Evolutionary conservation across 345 rosid genomes (phyloP).

Genomic region (Citrus australasica): DNA sequence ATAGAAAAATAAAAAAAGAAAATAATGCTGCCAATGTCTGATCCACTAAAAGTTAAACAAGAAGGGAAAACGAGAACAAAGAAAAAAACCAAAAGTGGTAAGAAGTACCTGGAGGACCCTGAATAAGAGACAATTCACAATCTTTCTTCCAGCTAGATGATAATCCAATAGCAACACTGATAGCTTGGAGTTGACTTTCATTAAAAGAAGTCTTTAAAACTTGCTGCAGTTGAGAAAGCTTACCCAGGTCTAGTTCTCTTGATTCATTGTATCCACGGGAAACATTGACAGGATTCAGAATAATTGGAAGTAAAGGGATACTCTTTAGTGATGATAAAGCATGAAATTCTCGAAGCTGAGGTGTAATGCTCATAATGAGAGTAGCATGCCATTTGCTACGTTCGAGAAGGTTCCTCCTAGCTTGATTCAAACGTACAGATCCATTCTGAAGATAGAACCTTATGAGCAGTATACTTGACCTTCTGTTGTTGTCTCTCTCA

Average conservation of each 20-base stretch:
- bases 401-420: slow-evolving; percentile 82
- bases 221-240: slow-evolving; percentile 60
- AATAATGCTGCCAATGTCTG: not conserved
- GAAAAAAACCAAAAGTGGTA: not conserved
- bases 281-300: slow-evolving; percentile 59
- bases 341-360: slow-evolving; percentile 96
- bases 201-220: slow-evolving; percentile 75
- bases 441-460: slow-evolving; percentile 86
- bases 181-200: slow-evolving; percentile 85
- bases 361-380: slow-evolving; percentile 78
- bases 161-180: slow-evolving; percentile 56
- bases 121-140: slow-evolving; percentile 81
- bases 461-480: slow-evolving; percentile 61
- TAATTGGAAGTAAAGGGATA: slow-evolving; percentile 71
- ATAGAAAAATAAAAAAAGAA: not conserved
- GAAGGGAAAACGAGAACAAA: not conserved
- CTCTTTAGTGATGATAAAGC: slow-evolving; percentile 69
- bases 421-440: slow-evolving; percentile 74
- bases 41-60: not conserved
- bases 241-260: slow-evolving; percentile 39
- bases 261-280: slow-evolving; percentile 31
- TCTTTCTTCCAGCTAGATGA: slow-evolving; percentile 43
- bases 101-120: slow-evolving; percentile 94
- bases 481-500: slow-evolving; percentile 77
- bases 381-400: slow-evolving; percentile 98